Percentiles rank a stretch among this genome's conserved stretches.
These are phyloP conservation scores for Ophiostoma montium DNA, from an alignment of 2,329 filamentous ascomycete genomes.

Conservation along the genomic window DNA sequence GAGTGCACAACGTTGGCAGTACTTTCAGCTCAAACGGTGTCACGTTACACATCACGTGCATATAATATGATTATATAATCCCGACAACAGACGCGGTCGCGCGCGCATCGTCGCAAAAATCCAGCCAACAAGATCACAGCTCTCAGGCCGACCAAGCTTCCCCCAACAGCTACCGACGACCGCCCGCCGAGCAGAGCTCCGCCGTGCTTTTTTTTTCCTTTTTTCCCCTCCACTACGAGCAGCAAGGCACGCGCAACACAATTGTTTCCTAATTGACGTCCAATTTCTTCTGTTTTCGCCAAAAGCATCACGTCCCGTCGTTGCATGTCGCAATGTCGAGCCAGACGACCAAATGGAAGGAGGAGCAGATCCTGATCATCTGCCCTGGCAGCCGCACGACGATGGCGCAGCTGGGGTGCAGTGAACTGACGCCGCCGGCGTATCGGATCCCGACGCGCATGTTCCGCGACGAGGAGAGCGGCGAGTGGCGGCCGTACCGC, in stretches of 20 bases:
- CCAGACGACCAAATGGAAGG: slow-evolving; percentile 45
- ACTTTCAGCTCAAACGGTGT: background rate
- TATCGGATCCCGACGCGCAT: slow-evolving; percentile 83
- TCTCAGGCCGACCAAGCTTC: slow-evolving; percentile 4
- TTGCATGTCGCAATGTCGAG: slow-evolving; percentile 30
- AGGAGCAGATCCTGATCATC: slow-evolving; percentile 55
- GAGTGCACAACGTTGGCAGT: too few relatives aligned
- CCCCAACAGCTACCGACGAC: slow-evolving; percentile 6
- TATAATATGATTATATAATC: too few relatives aligned
- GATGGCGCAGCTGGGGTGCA: slow-evolving; percentile 78
- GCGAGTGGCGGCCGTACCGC: slow-evolving; percentile 61
- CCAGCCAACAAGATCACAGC: slow-evolving; percentile 10
- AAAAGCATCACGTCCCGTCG: background rate
- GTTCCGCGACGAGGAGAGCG: slow-evolving; percentile 74
- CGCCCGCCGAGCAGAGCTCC: slow-evolving; percentile 6
- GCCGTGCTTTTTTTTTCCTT: background rate
- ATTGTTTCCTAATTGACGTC: background rate
- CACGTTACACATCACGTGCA: background rate
- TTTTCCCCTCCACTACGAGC: background rate
- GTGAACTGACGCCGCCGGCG: slow-evolving; percentile 81
- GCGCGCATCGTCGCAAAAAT: slow-evolving; percentile 12
- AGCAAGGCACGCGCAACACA: background rate
- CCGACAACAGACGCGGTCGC: background rate
- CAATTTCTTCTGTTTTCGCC: background rate
- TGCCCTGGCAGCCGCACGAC: slow-evolving; percentile 79